These are phyloP conservation scores for Borovskyia barvae DNA, from an alignment of 208 protist genomes.

Conservation along the genomic window DNA sequence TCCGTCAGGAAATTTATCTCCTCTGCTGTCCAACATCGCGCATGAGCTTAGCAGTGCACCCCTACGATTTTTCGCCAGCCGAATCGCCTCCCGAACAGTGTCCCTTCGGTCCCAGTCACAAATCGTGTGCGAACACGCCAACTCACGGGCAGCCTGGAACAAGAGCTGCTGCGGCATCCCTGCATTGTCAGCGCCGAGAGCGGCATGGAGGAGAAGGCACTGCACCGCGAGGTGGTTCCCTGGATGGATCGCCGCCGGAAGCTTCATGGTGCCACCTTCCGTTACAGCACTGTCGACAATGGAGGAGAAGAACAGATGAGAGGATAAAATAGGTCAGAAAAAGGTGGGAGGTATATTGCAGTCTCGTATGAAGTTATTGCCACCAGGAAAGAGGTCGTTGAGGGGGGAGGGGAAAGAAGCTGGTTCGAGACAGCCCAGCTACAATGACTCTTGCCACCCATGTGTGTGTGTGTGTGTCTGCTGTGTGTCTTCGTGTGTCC, in stretches of 20 bases:
- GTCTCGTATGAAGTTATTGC: background rate
- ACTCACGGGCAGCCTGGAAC: constrained; percentile 4
- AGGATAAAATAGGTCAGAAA: no score
- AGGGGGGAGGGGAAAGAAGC: background rate
- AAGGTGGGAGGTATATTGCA: background rate
- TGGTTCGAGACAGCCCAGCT: background rate
- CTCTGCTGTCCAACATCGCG: no score
- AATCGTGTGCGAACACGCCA: background rate
- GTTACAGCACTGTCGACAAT: no score
- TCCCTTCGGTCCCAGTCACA: no score
- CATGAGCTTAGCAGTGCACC: no score
- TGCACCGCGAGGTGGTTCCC: constrained; percentile 69
- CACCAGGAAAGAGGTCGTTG: background rate
- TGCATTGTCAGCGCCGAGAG: constrained; percentile 21
- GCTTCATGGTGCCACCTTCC: constrained; percentile 22
- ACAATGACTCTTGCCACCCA: background rate
- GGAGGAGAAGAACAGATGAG: no score
- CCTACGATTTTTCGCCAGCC: no score
- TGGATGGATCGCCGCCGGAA: constrained; percentile 42
- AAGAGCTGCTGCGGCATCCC: constrained; percentile 5
- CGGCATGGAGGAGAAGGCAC: constrained; percentile 48
- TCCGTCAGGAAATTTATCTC: no score
- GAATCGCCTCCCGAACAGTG: no score
- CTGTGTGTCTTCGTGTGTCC: background rate
- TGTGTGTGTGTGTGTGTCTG: background rate